Base-by-base conservation (phyloP, 345 rosid species). In the Salix suchowensis region DNA sequence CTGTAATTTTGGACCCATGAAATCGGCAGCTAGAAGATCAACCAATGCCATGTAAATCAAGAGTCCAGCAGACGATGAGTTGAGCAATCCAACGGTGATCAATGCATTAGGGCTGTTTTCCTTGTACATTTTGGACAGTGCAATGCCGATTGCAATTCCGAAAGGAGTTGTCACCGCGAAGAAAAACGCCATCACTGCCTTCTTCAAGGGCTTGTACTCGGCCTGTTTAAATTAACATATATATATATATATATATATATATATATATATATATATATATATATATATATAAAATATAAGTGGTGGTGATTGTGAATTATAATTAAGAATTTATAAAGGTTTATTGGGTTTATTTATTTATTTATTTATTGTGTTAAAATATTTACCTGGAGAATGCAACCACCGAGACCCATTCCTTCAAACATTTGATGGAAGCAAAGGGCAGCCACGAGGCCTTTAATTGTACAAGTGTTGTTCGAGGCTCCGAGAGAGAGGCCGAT, bases 351-450 rank as follows among this genome's bases (percentile, higher is more conserved):
- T 28, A 28, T 28, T 28, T 28, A n/a, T n/a, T n/a, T n/a, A n/a
- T n/a, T n/a, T n/a, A 28, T 28, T 28, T 28, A 28, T 28, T 1
- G 30, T 1, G 0, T 32, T 28, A 5, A 11, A n/a, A n/a, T 9
- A 11, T 2, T 36, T 54, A 86, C 92, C 87, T 90, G 93, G 4
- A 86, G 30, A 54, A 91, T 88, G 80, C 91, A 89, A 1, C 94
- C 91, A 1, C 97, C 96, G 5, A 91, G 89, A 12, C 92, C 94
- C 87, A 91, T 89, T 64, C 94, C 96, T 77, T 91, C 97, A 46
- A 88, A 92, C 83, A 88, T 86, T 44, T 92, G 97, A 68, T 92
- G 97, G 70, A 92, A 92, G 34, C 89, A 81, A 69, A 92, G 86
- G 3, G 96, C 96, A 5, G 89, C 93, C 0, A 91, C 64, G 1